Evolutionary conservation across 2,329 filamentous ascomycete species (phyloP).

Genomic region (Colletotrichum scovillei): DNA sequence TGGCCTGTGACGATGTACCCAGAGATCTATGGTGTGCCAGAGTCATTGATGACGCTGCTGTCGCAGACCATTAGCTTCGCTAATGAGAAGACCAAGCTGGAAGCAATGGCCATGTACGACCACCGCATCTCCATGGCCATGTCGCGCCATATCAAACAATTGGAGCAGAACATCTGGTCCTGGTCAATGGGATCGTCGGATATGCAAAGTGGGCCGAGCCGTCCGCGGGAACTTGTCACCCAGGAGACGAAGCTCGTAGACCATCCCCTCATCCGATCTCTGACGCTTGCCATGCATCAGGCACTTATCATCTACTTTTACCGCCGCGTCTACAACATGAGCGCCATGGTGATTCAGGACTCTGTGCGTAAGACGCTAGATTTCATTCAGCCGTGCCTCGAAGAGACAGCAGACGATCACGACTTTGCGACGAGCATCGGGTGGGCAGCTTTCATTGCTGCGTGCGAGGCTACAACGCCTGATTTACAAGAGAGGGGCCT

Average conservation of each 20-base stretch:
- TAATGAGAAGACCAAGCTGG: constrained; percentile 51
- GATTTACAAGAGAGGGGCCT: constrained; percentile 46
- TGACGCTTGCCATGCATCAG: constrained; percentile 53
- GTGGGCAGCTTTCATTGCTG: constrained; percentile 57
- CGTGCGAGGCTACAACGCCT: constrained; percentile 51
- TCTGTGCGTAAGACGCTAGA: constrained; percentile 49
- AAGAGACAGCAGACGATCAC: constrained; percentile 46
- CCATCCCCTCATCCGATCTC: constrained; percentile 40
- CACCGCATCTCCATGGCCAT: constrained; percentile 41
- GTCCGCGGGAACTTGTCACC: constrained; percentile 3
- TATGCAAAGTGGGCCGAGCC: constrained; percentile 3
- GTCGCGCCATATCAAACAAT: constrained; percentile 43
- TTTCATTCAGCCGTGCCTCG: constrained; percentile 47
- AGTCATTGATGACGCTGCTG: constrained; percentile 52
- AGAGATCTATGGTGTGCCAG: constrained; percentile 57
- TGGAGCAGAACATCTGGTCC: constrained; percentile 47
- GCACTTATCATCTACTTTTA: constrained; percentile 59
- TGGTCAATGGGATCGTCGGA: constrained; percentile 39
- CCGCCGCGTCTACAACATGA: constrained; percentile 52
- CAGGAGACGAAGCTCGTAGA: constrained; percentile 13
- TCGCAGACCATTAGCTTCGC: constrained; percentile 55
- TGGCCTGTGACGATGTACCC: constrained; percentile 55
- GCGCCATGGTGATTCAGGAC: constrained; percentile 52
- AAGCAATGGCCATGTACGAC: constrained; percentile 39
- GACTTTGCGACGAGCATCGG: constrained; percentile 51